phyloP scores from a whole-genome alignment of 2,329 filamentous ascomycete genomes.

The Pseudogymnoascus sp. region DNA sequence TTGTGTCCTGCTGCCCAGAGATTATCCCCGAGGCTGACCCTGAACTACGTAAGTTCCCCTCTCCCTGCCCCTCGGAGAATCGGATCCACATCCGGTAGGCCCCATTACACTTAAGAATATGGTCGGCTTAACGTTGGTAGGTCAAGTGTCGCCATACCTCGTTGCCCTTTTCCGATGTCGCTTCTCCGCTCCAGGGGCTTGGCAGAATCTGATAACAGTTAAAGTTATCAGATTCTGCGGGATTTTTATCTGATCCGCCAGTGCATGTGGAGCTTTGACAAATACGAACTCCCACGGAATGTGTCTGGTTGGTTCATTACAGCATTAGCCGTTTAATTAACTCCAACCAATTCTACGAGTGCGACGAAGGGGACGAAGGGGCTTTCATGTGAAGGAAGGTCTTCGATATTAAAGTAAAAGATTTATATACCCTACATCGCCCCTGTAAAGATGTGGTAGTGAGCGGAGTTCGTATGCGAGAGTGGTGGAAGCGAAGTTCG shows the following conservation, averaged over 20 bases:
- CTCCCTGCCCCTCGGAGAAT: neutral
- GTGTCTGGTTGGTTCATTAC: neutral
- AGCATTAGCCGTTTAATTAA: neutral
- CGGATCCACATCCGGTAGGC: neutral
- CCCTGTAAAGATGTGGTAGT: too few relatives aligned
- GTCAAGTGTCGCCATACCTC: neutral
- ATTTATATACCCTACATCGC: too few relatives aligned
- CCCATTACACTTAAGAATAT: neutral
- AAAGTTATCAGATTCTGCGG: conserved; percentile 8
- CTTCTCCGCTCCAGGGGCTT: neutral
- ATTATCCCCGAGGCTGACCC: neutral
- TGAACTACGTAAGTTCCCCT: neutral
- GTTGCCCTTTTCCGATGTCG: neutral
- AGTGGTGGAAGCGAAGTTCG: too few relatives aligned
- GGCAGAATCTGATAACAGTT: neutral
- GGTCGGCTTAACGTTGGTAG: neutral
- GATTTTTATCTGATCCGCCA: conserved; percentile 2
- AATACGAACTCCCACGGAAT: neutral
- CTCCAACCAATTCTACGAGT: neutral
- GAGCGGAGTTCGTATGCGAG: too few relatives aligned
- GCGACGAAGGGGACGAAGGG: neutral
- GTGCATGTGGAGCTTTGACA: neutral
- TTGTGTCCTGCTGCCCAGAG: neutral
- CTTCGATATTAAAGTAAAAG: too few relatives aligned
- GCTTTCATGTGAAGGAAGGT: neutral